Conservation (phyloP, 768 basidiomycete genomes). For the Naganishia randhawae region DNA sequence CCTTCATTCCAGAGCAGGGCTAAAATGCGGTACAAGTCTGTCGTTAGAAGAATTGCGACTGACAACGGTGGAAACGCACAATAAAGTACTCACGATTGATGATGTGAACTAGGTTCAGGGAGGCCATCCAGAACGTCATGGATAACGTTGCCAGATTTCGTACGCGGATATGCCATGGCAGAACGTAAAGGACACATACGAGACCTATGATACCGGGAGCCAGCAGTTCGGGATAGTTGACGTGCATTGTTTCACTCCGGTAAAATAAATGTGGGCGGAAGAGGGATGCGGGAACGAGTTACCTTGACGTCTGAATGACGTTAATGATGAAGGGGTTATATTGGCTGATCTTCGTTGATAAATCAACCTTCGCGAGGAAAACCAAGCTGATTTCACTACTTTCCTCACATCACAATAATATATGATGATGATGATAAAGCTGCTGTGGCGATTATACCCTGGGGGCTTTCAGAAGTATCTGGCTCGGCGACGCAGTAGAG, state of each 20-base stretch:
- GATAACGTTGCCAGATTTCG: conserved; percentile 43
- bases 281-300: not conserved
- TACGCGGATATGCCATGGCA: conserved; percentile 48
- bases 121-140: conserved; percentile 49
- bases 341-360: too few species aligned
- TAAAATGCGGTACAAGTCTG: conserved; percentile 5
- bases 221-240: conserved; percentile 38
- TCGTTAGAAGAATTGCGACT: not conserved
- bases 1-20: conserved; percentile 41
- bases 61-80: not conserved
- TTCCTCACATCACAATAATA: too few species aligned
- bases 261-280: not conserved
- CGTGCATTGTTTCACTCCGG: conserved; percentile 31
- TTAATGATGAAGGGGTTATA: not conserved
- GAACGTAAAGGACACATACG: conserved; percentile 39
- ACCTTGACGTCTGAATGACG: not conserved
- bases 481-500: too few species aligned
- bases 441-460: too few species aligned
- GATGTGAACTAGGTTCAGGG: conserved; percentile 38
- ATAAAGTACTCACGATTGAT: conserved; percentile 41
- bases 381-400: too few species aligned
- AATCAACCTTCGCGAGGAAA: too few species aligned
- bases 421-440: too few species aligned
- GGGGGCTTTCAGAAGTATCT: too few species aligned
- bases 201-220: conserved; percentile 38